Base-by-base conservation (phyloP, 495 filamentous ascomycete genomes). In the Xylaria bambusicola region DNA sequence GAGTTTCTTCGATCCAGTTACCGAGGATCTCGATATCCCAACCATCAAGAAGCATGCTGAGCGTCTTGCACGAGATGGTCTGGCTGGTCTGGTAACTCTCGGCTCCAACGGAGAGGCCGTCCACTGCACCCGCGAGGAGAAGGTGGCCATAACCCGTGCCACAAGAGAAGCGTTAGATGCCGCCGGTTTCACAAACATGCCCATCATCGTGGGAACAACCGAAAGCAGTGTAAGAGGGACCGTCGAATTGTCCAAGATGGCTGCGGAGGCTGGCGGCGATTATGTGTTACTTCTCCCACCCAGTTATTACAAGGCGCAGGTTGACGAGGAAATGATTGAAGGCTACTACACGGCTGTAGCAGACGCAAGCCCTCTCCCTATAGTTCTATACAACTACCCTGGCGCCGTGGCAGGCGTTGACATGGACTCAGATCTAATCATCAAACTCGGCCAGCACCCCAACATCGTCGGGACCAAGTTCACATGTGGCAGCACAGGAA, bases 321-420 rank as follows among this genome's bases (percentile, higher is more conserved):
- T 90, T 74, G 88, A 89, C 68, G 89, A 94, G 65, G 83, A 87
- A 51, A 83, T 88, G 35, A 78, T 96, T 29, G 85, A 86, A 63
- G 85, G 86, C 63, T 95, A 87, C 79, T 95, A 87, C 77, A 86
- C 82, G 15, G 77, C 79, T 29, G 88, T 94, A 1, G 91, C 91
- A 23, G 88, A 93, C 68, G 78, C 65, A 10, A 88, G 84, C 21
- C 90, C 91, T 6, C 71, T 95, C 15, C 89, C 90, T 2, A 75
- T 96, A n/a, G 83, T 93, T 54, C 77, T 96, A 12, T 94, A 95
- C 79, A 95, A 96, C 79, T 95, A 95, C 75, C 91, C 91, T 1
- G 91, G 91, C 35, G 91, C 91, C 35, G 91, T 95, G 5, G 84
- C 89, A n/a, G 91, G 91, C 26, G 90, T 96, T 66, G 91, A 95